These are phyloP conservation scores for Effrenium voratum DNA, from an alignment of 73 alveolate genomes.

Conservation along the genomic window DNA sequence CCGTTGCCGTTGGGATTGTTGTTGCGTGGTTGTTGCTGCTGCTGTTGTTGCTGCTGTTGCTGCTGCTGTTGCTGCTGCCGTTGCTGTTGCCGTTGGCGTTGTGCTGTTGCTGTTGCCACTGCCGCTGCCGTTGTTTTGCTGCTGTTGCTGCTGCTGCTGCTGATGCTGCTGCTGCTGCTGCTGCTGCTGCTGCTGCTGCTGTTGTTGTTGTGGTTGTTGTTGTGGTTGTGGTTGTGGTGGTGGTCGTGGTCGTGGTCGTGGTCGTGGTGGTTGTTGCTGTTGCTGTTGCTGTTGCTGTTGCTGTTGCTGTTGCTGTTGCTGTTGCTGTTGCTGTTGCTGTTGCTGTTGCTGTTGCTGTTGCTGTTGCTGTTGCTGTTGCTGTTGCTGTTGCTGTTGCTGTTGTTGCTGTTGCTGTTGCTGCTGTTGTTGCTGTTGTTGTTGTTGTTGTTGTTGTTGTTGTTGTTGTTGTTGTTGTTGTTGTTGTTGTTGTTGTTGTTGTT, in stretches of 20 bases:
- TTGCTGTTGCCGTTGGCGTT: neutral
- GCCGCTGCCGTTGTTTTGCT: neutral
- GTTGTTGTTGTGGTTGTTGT: neutral
- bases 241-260: neutral
- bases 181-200: neutral
- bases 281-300: neutral
- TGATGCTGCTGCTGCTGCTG: neutral
- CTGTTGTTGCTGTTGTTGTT: neutral
- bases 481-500: no score
- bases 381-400: no score
- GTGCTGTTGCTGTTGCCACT: neutral
- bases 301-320: neutral
- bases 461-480: no score
- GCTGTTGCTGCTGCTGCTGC: neutral
- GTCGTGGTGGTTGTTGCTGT: neutral
- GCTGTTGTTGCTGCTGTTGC: neutral
- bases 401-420: neutral
- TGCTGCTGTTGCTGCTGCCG: neutral
- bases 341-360: neutral
- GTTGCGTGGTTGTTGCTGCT: neutral
- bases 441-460: neutral
- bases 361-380: no score
- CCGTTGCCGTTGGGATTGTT: neutral
- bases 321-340: neutral
- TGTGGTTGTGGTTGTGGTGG: neutral